Conservation (phyloP, 1,139 yeast genomes). For the Zygosaccharomyces pseudobailii region DNA sequence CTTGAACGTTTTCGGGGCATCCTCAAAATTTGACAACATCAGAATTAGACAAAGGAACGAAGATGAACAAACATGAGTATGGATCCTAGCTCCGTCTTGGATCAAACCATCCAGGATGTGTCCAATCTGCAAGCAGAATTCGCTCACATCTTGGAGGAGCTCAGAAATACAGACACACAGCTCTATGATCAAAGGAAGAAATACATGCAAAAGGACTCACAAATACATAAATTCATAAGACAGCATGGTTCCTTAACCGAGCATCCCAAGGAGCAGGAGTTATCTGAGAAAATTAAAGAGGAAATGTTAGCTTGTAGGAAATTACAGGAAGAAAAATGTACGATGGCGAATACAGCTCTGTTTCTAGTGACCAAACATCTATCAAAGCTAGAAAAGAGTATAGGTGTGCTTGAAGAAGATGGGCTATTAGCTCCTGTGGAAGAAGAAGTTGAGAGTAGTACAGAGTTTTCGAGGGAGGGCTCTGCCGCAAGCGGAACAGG, state of each 20-base stretch:
- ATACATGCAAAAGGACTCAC: constrained; percentile 67
- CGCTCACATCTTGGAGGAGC: constrained; percentile 73
- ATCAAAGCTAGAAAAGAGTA: constrained; percentile 66
- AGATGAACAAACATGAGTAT: constrained; percentile 28
- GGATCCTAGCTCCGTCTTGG: constrained; percentile 76
- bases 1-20: neutral
- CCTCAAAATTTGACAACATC: neutral
- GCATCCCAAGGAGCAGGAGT: constrained; percentile 75
- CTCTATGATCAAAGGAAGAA: constrained; percentile 63
- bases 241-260: constrained; percentile 78
- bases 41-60: neutral
- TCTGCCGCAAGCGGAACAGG: constrained; percentile 21
- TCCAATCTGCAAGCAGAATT: constrained; percentile 90
- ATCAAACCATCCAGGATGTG: constrained; percentile 68
- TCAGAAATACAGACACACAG: constrained; percentile 63
- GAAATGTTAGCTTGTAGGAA: constrained; percentile 58
- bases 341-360: constrained; percentile 77
- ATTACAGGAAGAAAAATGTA: constrained; percentile 72
- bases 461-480: constrained; percentile 27
- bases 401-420: constrained; percentile 69
- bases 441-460: constrained; percentile 33
- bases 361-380: constrained; percentile 73
- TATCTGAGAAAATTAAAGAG: constrained; percentile 62
- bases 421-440: constrained; percentile 65
- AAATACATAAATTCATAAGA: constrained; percentile 75